A percentile compares a stretch with the other conserved stretches of the same genome.
phyloP scores from a whole-genome alignment of 768 basidiomycete genomes.

The Porphyrellus cyaneotinctus region DNA sequence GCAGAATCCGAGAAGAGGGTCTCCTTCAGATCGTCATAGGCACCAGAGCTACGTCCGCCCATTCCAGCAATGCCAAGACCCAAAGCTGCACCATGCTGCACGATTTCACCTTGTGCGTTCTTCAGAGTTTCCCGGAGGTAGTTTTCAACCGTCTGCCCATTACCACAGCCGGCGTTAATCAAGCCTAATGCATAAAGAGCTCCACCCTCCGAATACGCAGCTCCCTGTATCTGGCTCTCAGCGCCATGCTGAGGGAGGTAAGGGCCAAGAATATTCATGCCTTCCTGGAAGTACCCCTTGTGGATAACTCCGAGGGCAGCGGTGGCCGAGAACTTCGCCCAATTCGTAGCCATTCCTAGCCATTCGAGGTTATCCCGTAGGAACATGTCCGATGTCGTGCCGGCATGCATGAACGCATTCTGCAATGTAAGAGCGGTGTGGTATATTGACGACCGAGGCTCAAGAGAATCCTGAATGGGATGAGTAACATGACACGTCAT shows the following conservation, averaged over 20 bases:
- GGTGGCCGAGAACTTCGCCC: slow-evolving; percentile 98
- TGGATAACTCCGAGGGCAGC: slow-evolving; percentile 97
- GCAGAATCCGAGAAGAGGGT: slow-evolving; percentile 92
- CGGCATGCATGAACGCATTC: slow-evolving; percentile 98
- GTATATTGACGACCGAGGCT: slow-evolving; percentile 93
- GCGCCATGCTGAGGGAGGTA: slow-evolving; percentile 81
- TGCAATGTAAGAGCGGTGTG: slow-evolving; percentile 95
- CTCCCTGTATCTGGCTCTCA: slow-evolving; percentile 72
- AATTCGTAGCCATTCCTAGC: slow-evolving; percentile 92
- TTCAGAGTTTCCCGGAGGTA: slow-evolving; percentile 81
- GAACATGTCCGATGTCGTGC: slow-evolving; percentile 92
- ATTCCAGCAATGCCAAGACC: slow-evolving; percentile 96
- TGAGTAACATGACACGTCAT: slow-evolving; percentile 1
- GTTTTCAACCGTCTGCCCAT: slow-evolving; percentile 57
- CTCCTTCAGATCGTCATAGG: slow-evolving; percentile 89
- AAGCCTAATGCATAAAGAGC: slow-evolving; percentile 93
- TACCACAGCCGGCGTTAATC: slow-evolving; percentile 89
- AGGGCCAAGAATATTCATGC: slow-evolving; percentile 86
- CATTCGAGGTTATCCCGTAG: slow-evolving; percentile 95
- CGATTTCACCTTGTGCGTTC: slow-evolving; percentile 73
- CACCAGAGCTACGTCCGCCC: slow-evolving; percentile 83
- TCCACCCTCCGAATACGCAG: slow-evolving; percentile 91
- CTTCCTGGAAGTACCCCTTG: slow-evolving; percentile 93
- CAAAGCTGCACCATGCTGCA: slow-evolving; percentile 95
- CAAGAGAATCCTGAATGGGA: slow-evolving; percentile 69